Evolutionary conservation across 2,329 filamentous ascomycete species (phyloP).

Genomic region (Camillea tinctor): DNA sequence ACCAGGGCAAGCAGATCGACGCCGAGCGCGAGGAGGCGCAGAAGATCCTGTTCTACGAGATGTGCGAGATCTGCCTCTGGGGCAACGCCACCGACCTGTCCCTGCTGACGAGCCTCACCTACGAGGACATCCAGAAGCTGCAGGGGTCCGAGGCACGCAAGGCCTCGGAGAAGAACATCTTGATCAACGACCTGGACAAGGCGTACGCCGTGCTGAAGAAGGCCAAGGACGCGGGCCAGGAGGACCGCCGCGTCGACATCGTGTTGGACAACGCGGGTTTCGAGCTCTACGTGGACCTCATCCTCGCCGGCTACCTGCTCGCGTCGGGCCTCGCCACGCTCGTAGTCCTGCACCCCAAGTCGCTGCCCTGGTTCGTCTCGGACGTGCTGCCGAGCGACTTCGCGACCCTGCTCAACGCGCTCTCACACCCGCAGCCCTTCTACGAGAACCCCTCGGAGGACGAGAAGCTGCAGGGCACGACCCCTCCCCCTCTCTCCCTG

Average conservation of each 20-base stretch:
- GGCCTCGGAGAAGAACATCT: constrained; percentile 83
- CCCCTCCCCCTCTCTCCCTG: constrained; percentile 61
- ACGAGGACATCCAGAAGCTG: constrained; percentile 95
- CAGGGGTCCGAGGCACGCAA: constrained; percentile 88
- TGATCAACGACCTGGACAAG: constrained; percentile 77
- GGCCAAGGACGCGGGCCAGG: constrained; percentile 61
- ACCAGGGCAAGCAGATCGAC: constrained; percentile 49
- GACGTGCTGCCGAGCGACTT: constrained; percentile 91
- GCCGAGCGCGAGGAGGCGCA: constrained; percentile 63
- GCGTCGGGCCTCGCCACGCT: constrained; percentile 81
- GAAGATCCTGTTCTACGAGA: constrained; percentile 79
- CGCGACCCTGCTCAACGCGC: constrained; percentile 71
- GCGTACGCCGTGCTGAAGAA: constrained; percentile 69
- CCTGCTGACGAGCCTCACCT: constrained; percentile 82
- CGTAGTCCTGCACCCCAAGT: constrained; percentile 88
- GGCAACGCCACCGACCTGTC: constrained; percentile 95
- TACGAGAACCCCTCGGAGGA: constrained; percentile 75
- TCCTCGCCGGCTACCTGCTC: constrained; percentile 87
- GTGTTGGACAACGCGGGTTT: constrained; percentile 97
- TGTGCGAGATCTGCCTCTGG: constrained; percentile 97
- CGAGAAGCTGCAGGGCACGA: constrained; percentile 54
- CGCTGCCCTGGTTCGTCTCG: constrained; percentile 96
- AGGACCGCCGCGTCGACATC: constrained; percentile 81
- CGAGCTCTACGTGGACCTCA: constrained; percentile 92
- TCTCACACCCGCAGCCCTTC: constrained; percentile 75